Base-by-base conservation (phyloP, 352 stramenopile genomes). In the Pythium chondricola region DNA sequence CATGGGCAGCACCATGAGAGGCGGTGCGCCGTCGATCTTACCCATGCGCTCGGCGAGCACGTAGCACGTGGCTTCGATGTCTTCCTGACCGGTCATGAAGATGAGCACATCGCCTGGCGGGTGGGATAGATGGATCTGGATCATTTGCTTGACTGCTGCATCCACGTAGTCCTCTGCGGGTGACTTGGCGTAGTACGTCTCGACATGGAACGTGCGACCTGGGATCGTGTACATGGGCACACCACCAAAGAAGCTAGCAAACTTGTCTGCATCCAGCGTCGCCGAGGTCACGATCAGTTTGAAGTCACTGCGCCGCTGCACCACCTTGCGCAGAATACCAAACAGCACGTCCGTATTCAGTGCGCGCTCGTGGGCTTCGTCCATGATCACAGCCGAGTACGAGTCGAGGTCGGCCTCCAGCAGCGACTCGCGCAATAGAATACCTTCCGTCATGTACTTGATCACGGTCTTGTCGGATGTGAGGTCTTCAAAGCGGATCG, bases 71-170 rank as follows among this genome's bases (percentile, higher is more conserved):
- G 91, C 84, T 48, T 99, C 97, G 62, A 99, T 99, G 60, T 99
- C 97, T 69, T 99, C 96, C 71, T 99, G 97, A 6, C 97, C 97
- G 1, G 97, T 99, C 96, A 99, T 99, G 63, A 99, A 99, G 32
- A 99, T 95, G 6, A 99, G 61, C 52, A 99, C 95, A 69, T 99
- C 97, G 33, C 97, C 97, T 10, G 93, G 88, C 14, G 93, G 93
- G 42, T 96, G 89, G 31, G 94, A 98, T 40, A 99, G 82, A 68
- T 99, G 97, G 59, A 99, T 98, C 56, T 98, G 92, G 41, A 99
- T 86, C 14, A 97, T 91, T 73, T 99, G 93, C 56, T 98, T 98
- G 22, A 99, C 96, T 1, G 96, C 95, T 6, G 95, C 86, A 60
- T 98, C 96, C 0, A 99, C 96, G 58, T 99, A 99, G 66, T 99